Percentiles rank a stretch among this genome's conserved stretches.
Conservation (phyloP, 2,329 filamentous ascomycete genomes). For the Sporothrix brunneoviolacea region DNA sequence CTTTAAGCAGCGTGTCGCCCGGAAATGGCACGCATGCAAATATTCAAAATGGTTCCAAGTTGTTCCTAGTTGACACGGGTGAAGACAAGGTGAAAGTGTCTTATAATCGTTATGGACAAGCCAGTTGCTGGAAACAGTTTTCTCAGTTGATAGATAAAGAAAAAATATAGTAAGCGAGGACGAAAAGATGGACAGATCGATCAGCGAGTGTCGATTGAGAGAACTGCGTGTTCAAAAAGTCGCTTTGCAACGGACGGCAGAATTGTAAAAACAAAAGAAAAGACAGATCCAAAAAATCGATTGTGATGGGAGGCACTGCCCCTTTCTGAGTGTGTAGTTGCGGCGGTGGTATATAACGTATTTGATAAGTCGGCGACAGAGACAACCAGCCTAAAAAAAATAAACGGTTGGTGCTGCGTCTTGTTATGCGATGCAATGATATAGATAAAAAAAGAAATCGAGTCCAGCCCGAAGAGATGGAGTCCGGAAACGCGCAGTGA, state of each 20-base stretch:
- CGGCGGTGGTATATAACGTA: constrained; percentile 2
- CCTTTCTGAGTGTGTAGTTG: constrained; percentile 11
- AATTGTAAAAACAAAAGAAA: background rate
- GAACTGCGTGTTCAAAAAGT: background rate
- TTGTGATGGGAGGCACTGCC: constrained; percentile 18
- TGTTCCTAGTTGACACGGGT: constrained; percentile 5
- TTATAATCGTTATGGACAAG: constrained; percentile 13
- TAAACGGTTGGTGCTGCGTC: too few relatives aligned
- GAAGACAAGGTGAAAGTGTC: background rate
- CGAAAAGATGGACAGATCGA: constrained; percentile 1
- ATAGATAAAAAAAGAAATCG: constrained; percentile 16
- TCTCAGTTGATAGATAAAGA: background rate
- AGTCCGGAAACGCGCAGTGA: constrained; percentile 12
- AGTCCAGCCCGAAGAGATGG: constrained; percentile 28
- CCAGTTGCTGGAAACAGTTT: constrained; percentile 12
- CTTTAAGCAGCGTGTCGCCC: too few relatives aligned
- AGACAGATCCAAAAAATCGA: background rate
- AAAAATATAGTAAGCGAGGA: constrained; percentile 1
- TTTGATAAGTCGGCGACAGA: constrained; percentile 3
- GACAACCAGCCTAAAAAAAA: too few relatives aligned
- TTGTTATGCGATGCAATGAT: background rate
- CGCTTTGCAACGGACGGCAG: too few relatives aligned
- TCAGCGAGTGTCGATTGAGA: constrained; percentile 10
- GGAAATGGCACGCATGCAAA: too few relatives aligned
- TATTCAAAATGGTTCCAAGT: too few relatives aligned